phyloP scores from a whole-genome alignment of 2,329 filamentous ascomycete genomes.

The Penicillium sp. region DNA sequence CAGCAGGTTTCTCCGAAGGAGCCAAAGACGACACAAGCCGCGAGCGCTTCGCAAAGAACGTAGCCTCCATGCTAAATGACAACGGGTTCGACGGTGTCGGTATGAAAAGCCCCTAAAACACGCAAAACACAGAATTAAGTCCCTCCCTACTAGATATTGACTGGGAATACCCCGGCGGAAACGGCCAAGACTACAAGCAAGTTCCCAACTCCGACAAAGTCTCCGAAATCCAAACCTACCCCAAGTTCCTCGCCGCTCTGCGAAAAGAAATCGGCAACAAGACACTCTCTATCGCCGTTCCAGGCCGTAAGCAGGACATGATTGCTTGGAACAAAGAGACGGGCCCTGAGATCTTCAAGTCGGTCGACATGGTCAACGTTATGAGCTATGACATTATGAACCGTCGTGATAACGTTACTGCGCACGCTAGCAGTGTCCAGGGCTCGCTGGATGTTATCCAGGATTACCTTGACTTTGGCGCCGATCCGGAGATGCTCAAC shows the following conservation, averaged over 20 bases:
- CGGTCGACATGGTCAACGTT: conserved; percentile 64
- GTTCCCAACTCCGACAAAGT: conserved; percentile 56
- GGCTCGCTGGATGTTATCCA: conserved; percentile 54
- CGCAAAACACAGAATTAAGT: neutral
- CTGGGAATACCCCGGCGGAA: conserved; percentile 61
- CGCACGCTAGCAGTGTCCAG: conserved; percentile 61
- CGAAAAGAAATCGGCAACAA: conserved; percentile 57
- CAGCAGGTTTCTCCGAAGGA: conserved; percentile 56
- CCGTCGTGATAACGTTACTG: conserved; percentile 58
- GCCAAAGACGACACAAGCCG: conserved; percentile 52
- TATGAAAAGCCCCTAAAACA: conserved; percentile 28
- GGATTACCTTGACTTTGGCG: conserved; percentile 57
- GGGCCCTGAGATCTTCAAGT: conserved; percentile 55
- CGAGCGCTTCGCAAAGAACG: conserved; percentile 58
- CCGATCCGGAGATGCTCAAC: conserved; percentile 54
- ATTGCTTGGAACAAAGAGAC: conserved; percentile 59
- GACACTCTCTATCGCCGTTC: conserved; percentile 63
- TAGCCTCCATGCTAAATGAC: conserved; percentile 57
- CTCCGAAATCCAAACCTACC: conserved; percentile 59
- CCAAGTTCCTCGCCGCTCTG: conserved; percentile 56
- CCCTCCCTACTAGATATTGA: conserved; percentile 54
- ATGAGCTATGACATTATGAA: conserved; percentile 73
- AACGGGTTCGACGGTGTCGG: conserved; percentile 63
- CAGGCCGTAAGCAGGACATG: conserved; percentile 61
- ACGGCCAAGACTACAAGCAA: conserved; percentile 64